phyloP scores from a whole-genome alignment of 176 grass and related monocot genomes.

The Poa pratensis region DNA sequence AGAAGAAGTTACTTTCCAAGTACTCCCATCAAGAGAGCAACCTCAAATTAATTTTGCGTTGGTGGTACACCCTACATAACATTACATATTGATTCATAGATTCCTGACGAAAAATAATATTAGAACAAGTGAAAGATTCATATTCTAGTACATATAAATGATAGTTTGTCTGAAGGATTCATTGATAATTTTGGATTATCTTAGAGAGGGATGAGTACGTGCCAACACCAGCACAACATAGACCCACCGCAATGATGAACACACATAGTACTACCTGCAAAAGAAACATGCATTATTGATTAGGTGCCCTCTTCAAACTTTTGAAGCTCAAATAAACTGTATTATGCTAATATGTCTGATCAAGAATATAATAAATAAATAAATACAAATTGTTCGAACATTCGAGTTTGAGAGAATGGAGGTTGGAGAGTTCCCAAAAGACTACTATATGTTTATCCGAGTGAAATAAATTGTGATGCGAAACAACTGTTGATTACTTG shows the following conservation, averaged over 20 bases:
- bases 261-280: slow-evolving; percentile 52
- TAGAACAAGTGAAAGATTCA: neutral
- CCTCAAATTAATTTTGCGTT: neutral
- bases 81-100: neutral
- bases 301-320: neutral
- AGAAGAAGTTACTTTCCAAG: neutral
- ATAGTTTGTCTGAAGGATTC: slow-evolving; percentile 5
- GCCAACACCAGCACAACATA: slow-evolving; percentile 52
- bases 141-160: neutral
- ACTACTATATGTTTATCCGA: neutral
- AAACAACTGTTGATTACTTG: neutral
- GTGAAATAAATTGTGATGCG: neutral
- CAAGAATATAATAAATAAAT: neutral
- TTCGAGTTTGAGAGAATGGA: neutral
- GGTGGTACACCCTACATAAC: neutral
- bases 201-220: slow-evolving; percentile 63
- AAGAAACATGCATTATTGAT: neutral
- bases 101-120: neutral
- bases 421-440: neutral
- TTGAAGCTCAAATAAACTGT: neutral
- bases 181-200: slow-evolving; percentile 59
- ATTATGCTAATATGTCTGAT: neutral
- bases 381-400: neutral
- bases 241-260: slow-evolving; percentile 55
- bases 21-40: neutral